Conservation (phyloP, 2,329 filamentous ascomycete genomes). For the Pseudocercospora macadamiae region DNA sequence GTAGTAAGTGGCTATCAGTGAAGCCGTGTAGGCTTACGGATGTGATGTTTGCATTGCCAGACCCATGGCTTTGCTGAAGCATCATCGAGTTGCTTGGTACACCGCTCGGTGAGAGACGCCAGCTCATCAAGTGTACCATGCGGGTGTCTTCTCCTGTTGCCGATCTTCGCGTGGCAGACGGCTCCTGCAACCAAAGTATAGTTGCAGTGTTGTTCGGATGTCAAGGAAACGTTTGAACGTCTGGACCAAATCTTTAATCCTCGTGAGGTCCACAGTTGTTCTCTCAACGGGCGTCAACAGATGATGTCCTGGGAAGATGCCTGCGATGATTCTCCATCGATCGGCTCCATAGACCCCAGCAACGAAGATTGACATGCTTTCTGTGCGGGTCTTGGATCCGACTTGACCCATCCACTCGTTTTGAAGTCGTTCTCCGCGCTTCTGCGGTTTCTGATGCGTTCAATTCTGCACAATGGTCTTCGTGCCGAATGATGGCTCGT, state of each 20-base stretch:
- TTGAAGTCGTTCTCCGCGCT: neutral
- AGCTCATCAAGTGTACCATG: neutral
- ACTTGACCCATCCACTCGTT: neutral
- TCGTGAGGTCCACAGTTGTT: neutral
- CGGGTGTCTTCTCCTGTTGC: neutral
- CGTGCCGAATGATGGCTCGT: neutral
- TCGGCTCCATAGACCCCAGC: neutral
- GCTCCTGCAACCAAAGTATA: neutral
- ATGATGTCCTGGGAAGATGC: neutral
- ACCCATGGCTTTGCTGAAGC: neutral
- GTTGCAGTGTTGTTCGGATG: neutral
- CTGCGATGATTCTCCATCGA: neutral
- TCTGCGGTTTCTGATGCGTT: neutral
- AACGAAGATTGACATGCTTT: too few relatives aligned
- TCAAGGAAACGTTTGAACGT: neutral
- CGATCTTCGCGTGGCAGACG: slow-evolving; percentile 4
- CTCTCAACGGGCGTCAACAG: neutral
- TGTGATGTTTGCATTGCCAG: neutral
- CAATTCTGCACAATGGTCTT: neutral
- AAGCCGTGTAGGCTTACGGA: neutral
- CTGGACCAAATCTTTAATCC: neutral
- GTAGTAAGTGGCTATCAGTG: too few relatives aligned
- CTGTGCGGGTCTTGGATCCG: neutral
- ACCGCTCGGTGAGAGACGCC: neutral
- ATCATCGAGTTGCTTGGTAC: neutral